phyloP scores from a whole-genome alignment of 2,329 filamentous ascomycete genomes.

The Ascochyta pisi region DNA sequence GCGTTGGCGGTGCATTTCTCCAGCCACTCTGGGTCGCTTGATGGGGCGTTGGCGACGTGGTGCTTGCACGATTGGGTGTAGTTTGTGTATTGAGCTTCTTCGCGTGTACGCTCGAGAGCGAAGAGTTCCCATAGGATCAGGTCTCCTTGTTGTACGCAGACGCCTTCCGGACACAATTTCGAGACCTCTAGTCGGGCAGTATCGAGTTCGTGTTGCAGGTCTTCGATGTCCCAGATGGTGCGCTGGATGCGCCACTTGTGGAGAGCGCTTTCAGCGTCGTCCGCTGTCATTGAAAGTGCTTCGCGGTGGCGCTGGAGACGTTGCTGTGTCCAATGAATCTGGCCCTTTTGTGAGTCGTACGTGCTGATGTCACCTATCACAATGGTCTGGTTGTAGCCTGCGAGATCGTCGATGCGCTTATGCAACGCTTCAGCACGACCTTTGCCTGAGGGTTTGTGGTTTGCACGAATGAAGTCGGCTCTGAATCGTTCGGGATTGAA shows the following conservation, averaged over 20 bases:
- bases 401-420: slow-evolving; percentile 2
- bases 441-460: slow-evolving; percentile 5
- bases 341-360: neutral
- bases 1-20: slow-evolving; percentile 13
- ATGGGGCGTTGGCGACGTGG: neutral
- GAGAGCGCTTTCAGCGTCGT: slow-evolving; percentile 1
- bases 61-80: neutral
- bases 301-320: neutral
- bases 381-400: neutral
- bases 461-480: slow-evolving; percentile 20
- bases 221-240: slow-evolving; percentile 5
- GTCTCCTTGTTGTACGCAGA: slow-evolving; percentile 12
- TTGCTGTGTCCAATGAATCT: neutral
- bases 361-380: too few relatives aligned
- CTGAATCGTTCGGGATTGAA: slow-evolving; percentile 20
- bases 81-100: slow-evolving; percentile 8
- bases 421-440: slow-evolving; percentile 10
- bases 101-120: slow-evolving; percentile 6
- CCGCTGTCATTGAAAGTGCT: neutral
- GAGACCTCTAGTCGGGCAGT: slow-evolving; percentile 6
- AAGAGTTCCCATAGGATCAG: slow-evolving; percentile 20
- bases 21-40: slow-evolving; percentile 1
- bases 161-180: slow-evolving; percentile 6
- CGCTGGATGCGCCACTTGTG: slow-evolving; percentile 4
- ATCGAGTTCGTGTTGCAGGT: slow-evolving; percentile 4